Percentiles rank a stretch among this genome's conserved stretches.
Conservation (phyloP, 2,329 filamentous ascomycete species). For the Elsinoe perseae region DNA sequence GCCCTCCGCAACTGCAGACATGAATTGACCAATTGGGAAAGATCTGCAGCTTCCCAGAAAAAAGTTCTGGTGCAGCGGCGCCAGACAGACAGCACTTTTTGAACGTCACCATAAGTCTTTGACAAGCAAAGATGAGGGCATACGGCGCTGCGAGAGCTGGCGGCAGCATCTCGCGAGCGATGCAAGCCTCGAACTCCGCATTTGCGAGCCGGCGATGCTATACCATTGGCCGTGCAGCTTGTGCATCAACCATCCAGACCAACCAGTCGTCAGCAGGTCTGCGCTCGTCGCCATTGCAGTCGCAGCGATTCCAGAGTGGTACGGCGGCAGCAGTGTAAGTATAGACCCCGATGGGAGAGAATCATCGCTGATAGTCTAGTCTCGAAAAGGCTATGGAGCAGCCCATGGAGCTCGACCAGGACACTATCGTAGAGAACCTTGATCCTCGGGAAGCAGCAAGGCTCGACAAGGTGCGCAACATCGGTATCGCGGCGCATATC, state of each 20-base stretch:
- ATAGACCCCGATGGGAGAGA: not conserved
- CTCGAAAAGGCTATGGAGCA: constrained; percentile 51
- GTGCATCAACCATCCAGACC: not conserved
- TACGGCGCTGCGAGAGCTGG: constrained; percentile 2
- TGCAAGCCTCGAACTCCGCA: not conserved
- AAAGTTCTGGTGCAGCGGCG: constrained; percentile 7
- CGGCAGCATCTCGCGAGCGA: not conserved
- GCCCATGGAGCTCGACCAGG: constrained; percentile 51
- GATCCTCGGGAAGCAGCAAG: constrained; percentile 69
- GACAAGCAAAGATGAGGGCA: constrained; percentile 13
- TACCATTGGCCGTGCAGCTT: not conserved
- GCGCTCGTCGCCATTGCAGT: constrained; percentile 19
- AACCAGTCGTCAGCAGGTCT: not conserved
- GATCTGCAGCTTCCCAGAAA: constrained; percentile 2
- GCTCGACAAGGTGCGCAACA: constrained; percentile 80
- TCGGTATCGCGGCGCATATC: constrained; percentile 97
- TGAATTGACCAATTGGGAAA: not conserved
- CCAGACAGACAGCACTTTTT: not conserved
- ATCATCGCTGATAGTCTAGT: constrained; percentile 26
- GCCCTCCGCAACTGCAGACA: not conserved
- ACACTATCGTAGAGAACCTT: constrained; percentile 70
- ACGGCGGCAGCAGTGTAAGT: constrained; percentile 26
- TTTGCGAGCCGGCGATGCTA: not conserved
- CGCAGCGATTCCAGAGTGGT: constrained; percentile 22
- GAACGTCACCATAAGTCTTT: not conserved